Evolutionary conservation across 225 moss, liverwort and hornwort species (phyloP).

Genomic region (Straminergon stramineum): DNA sequence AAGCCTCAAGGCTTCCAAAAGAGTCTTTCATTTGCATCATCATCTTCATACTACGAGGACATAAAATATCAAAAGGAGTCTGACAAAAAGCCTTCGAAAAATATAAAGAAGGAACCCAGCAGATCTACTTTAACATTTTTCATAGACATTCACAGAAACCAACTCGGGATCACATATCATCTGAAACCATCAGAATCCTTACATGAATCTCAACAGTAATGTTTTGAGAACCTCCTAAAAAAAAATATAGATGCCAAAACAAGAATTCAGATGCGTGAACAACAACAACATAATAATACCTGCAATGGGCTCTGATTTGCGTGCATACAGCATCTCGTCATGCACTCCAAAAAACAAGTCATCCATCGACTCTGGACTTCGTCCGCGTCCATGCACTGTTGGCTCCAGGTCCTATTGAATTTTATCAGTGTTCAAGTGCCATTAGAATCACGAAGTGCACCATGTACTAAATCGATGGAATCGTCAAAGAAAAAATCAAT

Average conservation of each 20-base stretch:
- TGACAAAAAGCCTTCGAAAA: background rate
- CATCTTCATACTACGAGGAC: background rate
- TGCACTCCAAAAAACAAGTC: constrained; percentile 93
- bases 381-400: constrained; percentile 83
- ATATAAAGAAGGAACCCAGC: background rate
- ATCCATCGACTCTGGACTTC: constrained; percentile 73
- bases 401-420: constrained; percentile 57
- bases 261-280: background rate
- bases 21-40: background rate
- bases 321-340: constrained; percentile 95
- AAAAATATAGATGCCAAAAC: background rate
- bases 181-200: background rate
- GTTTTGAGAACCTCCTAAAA: background rate
- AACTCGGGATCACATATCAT: background rate
- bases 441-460: background rate
- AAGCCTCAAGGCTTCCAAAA: background rate
- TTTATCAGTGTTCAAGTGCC: background rate
- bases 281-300: constrained; percentile 20
- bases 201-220: background rate
- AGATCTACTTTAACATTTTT: background rate
- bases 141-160: background rate
- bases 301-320: constrained; percentile 78
- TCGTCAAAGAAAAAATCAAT: background rate
- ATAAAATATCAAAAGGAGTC: background rate
- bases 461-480: background rate